Base-by-base conservation (phyloP, 768 basidiomycete species). In the Tricholoma saponaceum region DNA sequence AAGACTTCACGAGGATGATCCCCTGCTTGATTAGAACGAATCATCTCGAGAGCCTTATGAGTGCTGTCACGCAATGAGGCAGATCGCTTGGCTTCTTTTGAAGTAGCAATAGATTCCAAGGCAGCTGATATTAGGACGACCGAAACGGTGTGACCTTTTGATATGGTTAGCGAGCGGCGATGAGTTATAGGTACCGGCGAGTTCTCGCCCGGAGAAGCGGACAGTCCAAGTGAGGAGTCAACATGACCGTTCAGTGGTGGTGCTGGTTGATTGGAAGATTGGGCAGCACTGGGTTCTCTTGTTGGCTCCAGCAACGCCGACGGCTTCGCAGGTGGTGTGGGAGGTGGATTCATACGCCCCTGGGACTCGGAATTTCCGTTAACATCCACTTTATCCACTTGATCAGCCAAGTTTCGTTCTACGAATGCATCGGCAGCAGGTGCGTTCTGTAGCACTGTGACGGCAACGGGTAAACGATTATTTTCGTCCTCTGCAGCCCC, bases 21-120 rank as follows among this genome's bases (percentile, higher is more conserved):
- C 23, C 85, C 86, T 22, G 86, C 92, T 66, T 86, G 76, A 57
- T 91, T 86, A 32, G 81, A 79, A 60, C 83, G 84, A 65, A 95
- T 81, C 74, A 96, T 81, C 51, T 94, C 92, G 62, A 95, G 70
- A 4, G 95, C 94, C 52, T 79, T 83, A 60, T 89, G 86, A 0
- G 90, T 86, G 61, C 87, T 89, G 41, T 95, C 92, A n/a, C 83
- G 83, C 46, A 97, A 80, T n/a, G 87, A 83, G 3, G 76, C 71
- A 5, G 90, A 93, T 32, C 90, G 85, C 61, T 86, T 92, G 13
- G 94, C 94, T 67, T 96, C 95, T 67, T 89, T 90, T 0, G 95
- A 96, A 12, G 87, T 76, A 35, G 87, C 83, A 67, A 97, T 95
- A 7, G 84, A 84, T 67, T 96, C 92, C 58, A 97, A 72, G 4